Base-by-base conservation (phyloP, 2,329 filamentous ascomycete genomes). In the Neonectria magnoliae region DNA sequence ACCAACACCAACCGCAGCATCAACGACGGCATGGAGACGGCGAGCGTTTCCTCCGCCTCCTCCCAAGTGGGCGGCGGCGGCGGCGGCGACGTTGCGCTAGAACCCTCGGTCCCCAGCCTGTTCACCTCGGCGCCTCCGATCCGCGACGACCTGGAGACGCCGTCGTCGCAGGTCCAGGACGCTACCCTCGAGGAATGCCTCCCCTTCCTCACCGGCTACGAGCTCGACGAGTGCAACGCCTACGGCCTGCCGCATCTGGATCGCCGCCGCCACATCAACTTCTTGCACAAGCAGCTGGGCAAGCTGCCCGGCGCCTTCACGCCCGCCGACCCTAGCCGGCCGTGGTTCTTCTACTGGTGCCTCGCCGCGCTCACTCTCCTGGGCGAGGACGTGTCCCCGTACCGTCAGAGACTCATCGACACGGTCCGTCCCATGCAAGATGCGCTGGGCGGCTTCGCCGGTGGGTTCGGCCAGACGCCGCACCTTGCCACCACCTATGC, bases 301-400 rank as follows among this genome's bases (percentile, higher is more conserved):
- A 83, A 82, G 53, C 88, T 97, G 65, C 93, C 95, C 0, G 81
- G 86, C 8, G 83, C 82, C 4, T 97, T 91, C 79, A 89, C 91
- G 57, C 85, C 85, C 53, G 88, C 94, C 70, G 96, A 99, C 82
- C 91, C 96, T 33, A 94, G 92, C 76, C 85, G 95, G 60, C 94
- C 96, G 10, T 99, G 96, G 96, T 87, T 97, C 74, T 85, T 97
- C 68, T 98, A 98, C 81, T 99, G 96, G 96, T 92, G 88, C 57
- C 83, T 98, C 58, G 88, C 90, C 36, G 93, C 88, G 2, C 83
- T 99, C 68, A 83, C 86, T 27, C 83, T 94, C 36, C 82, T 99
- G 54, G 94, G 93, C 52, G 88, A 94, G 75, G 93, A 97, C 76
- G 83, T 87, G 52, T 79, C 80, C 33, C 79, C 88, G 42, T 95